A percentile compares a stretch with the other conserved stretches of the same genome.
Conservation (phyloP, 1,139 yeast genomes). For the Kodamaea anthophila region DNA sequence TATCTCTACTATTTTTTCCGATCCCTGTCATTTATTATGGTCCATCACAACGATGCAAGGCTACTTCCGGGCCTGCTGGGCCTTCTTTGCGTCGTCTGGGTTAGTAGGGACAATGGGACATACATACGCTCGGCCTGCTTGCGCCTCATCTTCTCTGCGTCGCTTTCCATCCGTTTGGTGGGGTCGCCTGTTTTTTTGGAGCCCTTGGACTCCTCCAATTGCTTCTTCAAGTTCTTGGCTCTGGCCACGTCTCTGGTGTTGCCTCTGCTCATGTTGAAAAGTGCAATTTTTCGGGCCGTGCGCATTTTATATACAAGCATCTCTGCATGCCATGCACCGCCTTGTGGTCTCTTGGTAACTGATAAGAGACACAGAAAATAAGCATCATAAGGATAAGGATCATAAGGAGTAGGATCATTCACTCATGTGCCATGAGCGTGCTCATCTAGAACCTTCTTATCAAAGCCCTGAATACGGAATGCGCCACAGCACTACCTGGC, state of each 20-base stretch:
- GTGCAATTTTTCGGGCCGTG: conserved; percentile 2
- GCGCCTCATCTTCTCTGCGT: conserved; percentile 82
- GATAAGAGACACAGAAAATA: too few species aligned
- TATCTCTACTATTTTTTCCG: too few species aligned
- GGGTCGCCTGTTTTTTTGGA: conserved; percentile 80
- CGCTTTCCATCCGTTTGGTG: conserved; percentile 72
- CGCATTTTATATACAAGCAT: conserved; percentile 4
- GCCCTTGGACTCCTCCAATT: conserved; percentile 51
- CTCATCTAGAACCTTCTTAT: too few species aligned
- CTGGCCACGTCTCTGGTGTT: conserved; percentile 95
- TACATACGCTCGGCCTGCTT: conserved; percentile 78
- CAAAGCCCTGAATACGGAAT: too few species aligned
- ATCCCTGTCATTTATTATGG: too few species aligned
- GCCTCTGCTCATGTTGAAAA: conserved; percentile 74
- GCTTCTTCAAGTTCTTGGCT: conserved; percentile 79
- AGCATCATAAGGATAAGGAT: too few species aligned
- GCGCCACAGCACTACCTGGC: too few species aligned
- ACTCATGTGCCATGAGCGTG: too few species aligned
- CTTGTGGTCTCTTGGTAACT: too few species aligned
- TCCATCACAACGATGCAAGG: too few species aligned
- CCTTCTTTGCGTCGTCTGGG: conserved; percentile 4
- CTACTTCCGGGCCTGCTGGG: neutral
- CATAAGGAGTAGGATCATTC: too few species aligned
- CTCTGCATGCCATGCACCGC: too few species aligned
- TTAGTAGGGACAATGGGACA: conserved; percentile 1